These are phyloP conservation scores for Spinacia oleracea DNA, from an alignment of 179 eudicot genomes.

Conservation along the genomic window DNA sequence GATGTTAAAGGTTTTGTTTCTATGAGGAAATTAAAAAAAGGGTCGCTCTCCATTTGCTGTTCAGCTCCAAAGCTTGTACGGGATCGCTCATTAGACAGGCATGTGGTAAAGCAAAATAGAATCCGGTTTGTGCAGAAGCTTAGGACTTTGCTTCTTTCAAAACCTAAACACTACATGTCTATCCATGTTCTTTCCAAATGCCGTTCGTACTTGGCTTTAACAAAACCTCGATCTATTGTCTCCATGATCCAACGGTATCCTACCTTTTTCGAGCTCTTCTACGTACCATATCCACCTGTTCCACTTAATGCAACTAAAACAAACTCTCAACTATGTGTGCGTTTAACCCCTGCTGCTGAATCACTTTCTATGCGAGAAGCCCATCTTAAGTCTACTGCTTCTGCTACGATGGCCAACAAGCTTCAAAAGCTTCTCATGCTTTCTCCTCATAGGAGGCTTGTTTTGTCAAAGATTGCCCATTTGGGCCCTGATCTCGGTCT, in stretches of 20 bases:
- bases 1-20: constrained; percentile 18
- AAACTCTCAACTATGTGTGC: constrained; percentile 73
- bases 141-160: constrained; percentile 81
- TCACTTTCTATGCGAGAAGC: constrained; percentile 63
- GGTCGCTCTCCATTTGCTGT: constrained; percentile 36
- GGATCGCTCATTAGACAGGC: constrained; percentile 71
- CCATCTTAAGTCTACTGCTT: constrained; percentile 45
- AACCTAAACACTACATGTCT: constrained; percentile 85
- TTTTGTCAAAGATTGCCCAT: constrained; percentile 80
- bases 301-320: constrained; percentile 67
- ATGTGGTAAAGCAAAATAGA: constrained; percentile 73
- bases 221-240: constrained; percentile 61
- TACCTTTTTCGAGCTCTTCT: constrained; percentile 78
- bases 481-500: constrained; percentile 86
- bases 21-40: constrained; percentile 26
- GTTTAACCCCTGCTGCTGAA: constrained; percentile 76
- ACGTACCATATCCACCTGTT: constrained; percentile 61
- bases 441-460: constrained; percentile 65
- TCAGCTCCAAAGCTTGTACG: constrained; percentile 60
- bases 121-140: constrained; percentile 87
- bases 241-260: constrained; percentile 86
- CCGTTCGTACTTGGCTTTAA: constrained; percentile 60
- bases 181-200: constrained; percentile 75
- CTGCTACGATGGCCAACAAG: constrained; percentile 54
- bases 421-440: constrained; percentile 94